Conservation (phyloP, 768 basidiomycete species). For the Termitomyces sp. region DNA sequence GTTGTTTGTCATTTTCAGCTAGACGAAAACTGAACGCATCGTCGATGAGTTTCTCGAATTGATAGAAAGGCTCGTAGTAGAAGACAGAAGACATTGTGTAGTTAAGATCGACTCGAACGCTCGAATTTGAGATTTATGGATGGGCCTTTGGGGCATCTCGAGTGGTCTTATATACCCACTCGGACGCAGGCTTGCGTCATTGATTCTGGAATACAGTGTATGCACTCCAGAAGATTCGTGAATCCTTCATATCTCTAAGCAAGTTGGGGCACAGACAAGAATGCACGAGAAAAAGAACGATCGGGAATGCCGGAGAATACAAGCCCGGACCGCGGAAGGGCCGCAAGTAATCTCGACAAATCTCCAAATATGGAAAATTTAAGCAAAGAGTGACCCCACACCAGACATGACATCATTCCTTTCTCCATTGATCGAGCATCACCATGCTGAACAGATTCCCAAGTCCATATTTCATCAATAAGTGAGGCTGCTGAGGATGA, state of each 20-base stretch:
- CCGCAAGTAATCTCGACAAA: too few relatives aligned
- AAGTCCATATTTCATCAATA: slow-evolving; percentile 71
- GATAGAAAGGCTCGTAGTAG: slow-evolving; percentile 36
- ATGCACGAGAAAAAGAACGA: neutral
- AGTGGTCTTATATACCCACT: neutral
- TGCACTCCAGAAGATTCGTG: neutral
- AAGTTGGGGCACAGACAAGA: neutral
- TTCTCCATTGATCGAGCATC: slow-evolving; percentile 63
- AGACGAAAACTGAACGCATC: slow-evolving; percentile 23
- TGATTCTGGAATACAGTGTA: neutral
- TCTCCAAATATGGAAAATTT: too few relatives aligned
- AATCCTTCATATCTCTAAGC: neutral
- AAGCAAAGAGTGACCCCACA: too few relatives aligned
- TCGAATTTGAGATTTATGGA: neutral
- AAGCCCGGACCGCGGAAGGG: neutral
- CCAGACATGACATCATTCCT: too few relatives aligned
- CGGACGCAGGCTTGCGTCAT: neutral
- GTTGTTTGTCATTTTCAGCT: neutral
- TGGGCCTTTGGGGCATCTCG: neutral
- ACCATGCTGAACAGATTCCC: slow-evolving; percentile 83
- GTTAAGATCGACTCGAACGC: too few relatives aligned
- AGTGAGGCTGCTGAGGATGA: slow-evolving; percentile 26
- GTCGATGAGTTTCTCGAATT: slow-evolving; percentile 38
- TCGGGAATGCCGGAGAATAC: neutral
- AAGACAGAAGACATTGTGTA: slow-evolving; percentile 17